Base-by-base conservation (phyloP, 495 filamentous ascomycete species). In the Neurospora tetrasperma region DNA sequence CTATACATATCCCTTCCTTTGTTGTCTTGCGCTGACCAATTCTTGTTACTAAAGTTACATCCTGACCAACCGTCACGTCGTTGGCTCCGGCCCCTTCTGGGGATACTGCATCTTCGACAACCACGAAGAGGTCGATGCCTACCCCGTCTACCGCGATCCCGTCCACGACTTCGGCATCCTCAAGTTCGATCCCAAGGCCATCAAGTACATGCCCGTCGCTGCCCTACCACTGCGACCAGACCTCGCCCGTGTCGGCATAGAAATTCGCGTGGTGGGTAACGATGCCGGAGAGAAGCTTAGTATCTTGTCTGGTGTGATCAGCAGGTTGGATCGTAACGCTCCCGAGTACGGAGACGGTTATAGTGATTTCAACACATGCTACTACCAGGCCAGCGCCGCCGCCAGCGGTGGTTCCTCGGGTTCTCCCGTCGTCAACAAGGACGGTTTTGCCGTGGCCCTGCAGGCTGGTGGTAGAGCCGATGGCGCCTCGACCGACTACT, bases 311-410 rank as follows among this genome's bases (percentile, higher is more conserved):
- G 96, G 96, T 74, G 94, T 99, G 39, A 99, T 99, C 78, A 97
- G 93, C 85, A 88, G 96, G 73, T 84, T 98, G 73, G 96, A 99
- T 77, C 88, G 96, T 70, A 99, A 99, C 81, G 96, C 96, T 6
- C 96, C 96, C 8, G 96, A 99, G 76, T 99, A 99, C 76, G 95
- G 96, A 43, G 96, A 98, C 74, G 96, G 96, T 2, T 99, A 99
- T 81, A 94, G 94, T 81, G 96, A 99, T 79, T 99, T 99, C 86
- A 99, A 99, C 79, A 99, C 96, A 42, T 98, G 97, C 81, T 99
- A 99, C 82, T 98, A 98, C 74, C 96, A 99, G 85, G 96, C 96
- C 73, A 96, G 95, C 16, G 96, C 96, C 39, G 94, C 96, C 8
- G 96, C 96, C 12, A 97, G 93, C 80, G 96, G 96, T 72, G 96